Conservation (phyloP, 257 asterid genomes). For the Solanum pimpinellifolium region DNA sequence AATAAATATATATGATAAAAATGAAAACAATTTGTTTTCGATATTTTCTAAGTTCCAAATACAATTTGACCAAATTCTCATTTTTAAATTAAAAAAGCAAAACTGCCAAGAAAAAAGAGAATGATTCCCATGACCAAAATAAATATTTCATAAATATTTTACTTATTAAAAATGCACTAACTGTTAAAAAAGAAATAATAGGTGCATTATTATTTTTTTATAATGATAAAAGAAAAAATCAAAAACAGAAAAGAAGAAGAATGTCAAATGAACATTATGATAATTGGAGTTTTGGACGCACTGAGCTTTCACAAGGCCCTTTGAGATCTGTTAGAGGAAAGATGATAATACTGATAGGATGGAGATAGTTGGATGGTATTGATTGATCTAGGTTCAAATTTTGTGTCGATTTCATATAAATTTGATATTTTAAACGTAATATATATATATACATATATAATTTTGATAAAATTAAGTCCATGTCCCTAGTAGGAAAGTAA, state of each 20-base stretch:
- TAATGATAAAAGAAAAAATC: not conserved
- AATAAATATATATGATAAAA: too few species aligned
- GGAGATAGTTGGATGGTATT: not conserved
- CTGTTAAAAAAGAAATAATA: not conserved
- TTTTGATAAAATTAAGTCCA: too few species aligned
- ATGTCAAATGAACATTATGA: not conserved
- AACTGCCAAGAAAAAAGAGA: too few species aligned
- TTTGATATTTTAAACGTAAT: not conserved
- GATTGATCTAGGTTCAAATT: not conserved
- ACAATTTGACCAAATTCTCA: too few species aligned
- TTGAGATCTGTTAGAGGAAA: not conserved
- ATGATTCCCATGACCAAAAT: not conserved
- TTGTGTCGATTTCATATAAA: not conserved
- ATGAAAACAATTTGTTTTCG: too few species aligned
- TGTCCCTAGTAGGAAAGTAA: too few species aligned
- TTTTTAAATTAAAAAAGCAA: too few species aligned
- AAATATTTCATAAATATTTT: not conserved
- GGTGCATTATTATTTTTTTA: not conserved
- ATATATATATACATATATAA: not conserved
- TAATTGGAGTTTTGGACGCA: not conserved
- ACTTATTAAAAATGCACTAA: not conserved
- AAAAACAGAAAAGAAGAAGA: not conserved
- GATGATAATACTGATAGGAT: not conserved
- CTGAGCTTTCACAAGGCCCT: not conserved
- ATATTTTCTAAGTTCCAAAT: too few species aligned